These are phyloP conservation scores for Cnidoscolus chayamansa DNA, from an alignment of 441 rosid genomes.

Conservation along the genomic window DNA sequence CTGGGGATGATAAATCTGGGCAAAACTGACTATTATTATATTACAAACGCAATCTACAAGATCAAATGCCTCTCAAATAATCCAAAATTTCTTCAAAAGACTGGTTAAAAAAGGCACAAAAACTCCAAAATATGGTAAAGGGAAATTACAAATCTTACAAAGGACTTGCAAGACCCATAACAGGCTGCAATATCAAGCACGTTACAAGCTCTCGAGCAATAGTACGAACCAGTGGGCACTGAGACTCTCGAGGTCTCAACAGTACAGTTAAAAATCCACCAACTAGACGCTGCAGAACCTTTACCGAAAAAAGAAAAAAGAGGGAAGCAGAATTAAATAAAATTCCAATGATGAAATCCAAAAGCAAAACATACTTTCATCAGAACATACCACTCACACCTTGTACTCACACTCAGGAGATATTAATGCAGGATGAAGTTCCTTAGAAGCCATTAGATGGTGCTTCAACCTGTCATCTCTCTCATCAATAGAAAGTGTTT, in stretches of 20 bases:
- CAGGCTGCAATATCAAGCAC: conserved; percentile 89
- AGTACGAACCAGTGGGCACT: conserved; percentile 78
- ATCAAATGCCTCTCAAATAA: neutral
- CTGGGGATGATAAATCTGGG: neutral
- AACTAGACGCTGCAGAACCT: conserved; percentile 81
- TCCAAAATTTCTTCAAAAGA: neutral
- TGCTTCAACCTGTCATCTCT: conserved; percentile 93
- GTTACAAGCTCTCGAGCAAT: conserved; percentile 94
- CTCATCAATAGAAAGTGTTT: conserved; percentile 78
- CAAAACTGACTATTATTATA: neutral
- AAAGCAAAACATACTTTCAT: conserved; percentile 19
- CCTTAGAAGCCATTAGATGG: conserved; percentile 81
- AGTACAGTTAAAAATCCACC: conserved; percentile 82
- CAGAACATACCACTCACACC: conserved; percentile 66
- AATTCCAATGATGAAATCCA: conserved; percentile 13
- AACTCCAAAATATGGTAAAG: conserved; percentile 6
- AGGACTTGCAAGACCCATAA: conserved; percentile 80
- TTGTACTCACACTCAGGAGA: conserved; percentile 98
- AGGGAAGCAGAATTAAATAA: conserved; percentile 9
- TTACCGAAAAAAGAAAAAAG: conserved; percentile 1
- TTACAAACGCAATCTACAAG: neutral
- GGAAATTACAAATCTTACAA: conserved; percentile 49
- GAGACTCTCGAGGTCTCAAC: conserved; percentile 85
- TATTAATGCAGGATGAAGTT: conserved; percentile 87
- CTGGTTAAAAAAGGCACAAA: neutral